These are phyloP conservation scores for Cryomyces minteri DNA, from an alignment of 495 filamentous ascomycete genomes.

Conservation along the genomic window DNA sequence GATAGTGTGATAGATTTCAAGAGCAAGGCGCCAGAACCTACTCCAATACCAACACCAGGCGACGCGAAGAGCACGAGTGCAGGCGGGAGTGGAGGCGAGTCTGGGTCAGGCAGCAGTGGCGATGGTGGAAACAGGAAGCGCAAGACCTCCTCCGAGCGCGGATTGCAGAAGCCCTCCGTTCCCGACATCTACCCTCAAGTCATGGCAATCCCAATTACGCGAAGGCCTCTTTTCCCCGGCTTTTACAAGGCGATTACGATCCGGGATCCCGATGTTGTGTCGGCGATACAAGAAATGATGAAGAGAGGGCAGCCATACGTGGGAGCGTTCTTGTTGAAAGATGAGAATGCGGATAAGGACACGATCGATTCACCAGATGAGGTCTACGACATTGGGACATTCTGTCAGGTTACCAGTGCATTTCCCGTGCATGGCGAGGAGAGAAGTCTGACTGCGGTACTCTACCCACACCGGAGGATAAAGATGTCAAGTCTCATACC, in stretches of 20 bases:
- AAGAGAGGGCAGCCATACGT: constrained; percentile 97
- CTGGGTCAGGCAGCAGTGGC: constrained; percentile 19
- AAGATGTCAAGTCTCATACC: constrained; percentile 68
- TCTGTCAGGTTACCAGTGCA: constrained; percentile 90
- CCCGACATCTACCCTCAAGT: constrained; percentile 96
- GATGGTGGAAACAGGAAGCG: constrained; percentile 46
- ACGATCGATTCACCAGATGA: constrained; percentile 74
- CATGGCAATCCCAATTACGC: constrained; percentile 95
- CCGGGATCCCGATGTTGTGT: constrained; percentile 69
- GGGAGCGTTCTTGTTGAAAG: constrained; percentile 91
- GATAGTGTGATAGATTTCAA: constrained; percentile 20
- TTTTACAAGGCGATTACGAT: constrained; percentile 99
- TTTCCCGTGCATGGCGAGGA: constrained; percentile 74
- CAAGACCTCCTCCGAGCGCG: constrained; percentile 39
- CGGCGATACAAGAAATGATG: constrained; percentile 88
- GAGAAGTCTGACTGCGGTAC: constrained; percentile 61
- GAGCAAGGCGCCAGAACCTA: constrained; percentile 28
- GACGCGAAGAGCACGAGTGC: background rate
- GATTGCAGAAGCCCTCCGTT: constrained; percentile 67
- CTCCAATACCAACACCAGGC: constrained; percentile 20
- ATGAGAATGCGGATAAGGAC: constrained; percentile 83
- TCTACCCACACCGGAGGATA: constrained; percentile 93
- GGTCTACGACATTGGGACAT: constrained; percentile 88
- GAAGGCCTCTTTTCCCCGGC: constrained; percentile 86
- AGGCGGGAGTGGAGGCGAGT: constrained; percentile 27